phyloP scores from a whole-genome alignment of 257 asterid genomes.

The Solanum microdontum region DNA sequence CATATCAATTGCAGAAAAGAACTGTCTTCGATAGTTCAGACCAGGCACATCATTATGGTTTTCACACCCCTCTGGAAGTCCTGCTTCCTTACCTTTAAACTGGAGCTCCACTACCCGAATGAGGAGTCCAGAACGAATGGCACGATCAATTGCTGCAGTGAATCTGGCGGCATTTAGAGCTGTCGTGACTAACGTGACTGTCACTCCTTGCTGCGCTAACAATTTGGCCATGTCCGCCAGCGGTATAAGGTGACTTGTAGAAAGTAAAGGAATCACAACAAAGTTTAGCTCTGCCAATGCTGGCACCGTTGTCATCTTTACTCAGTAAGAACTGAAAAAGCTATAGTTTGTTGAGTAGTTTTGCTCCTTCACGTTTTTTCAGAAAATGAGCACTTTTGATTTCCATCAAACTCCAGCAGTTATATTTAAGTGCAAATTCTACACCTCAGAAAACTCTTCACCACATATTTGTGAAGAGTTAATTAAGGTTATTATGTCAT shows the following conservation, averaged over 20 bases:
- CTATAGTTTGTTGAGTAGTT: background rate
- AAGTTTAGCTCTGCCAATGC: background rate
- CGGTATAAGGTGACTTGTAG: background rate
- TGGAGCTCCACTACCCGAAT: background rate
- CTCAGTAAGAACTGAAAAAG: background rate
- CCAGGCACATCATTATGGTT: background rate
- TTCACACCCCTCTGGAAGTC: background rate
- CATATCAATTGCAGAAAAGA: background rate
- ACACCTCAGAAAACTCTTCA: background rate
- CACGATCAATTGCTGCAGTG: background rate
- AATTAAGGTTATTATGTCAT: too few relatives aligned
- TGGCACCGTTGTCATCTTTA: background rate
- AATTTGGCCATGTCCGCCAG: background rate
- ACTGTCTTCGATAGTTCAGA: background rate
- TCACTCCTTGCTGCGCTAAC: background rate
- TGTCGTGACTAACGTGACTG: background rate
- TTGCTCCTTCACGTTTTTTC: background rate
- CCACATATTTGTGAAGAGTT: too few relatives aligned
- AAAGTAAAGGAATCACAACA: background rate
- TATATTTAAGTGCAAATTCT: background rate
- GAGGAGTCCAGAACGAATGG: background rate
- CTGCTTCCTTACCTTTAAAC: background rate
- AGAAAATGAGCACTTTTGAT: background rate
- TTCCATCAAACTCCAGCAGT: background rate
- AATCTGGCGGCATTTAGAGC: background rate